phyloP scores from a whole-genome alignment of 371 early-diverging fungal species.

The Mucor circinelloides region DNA sequence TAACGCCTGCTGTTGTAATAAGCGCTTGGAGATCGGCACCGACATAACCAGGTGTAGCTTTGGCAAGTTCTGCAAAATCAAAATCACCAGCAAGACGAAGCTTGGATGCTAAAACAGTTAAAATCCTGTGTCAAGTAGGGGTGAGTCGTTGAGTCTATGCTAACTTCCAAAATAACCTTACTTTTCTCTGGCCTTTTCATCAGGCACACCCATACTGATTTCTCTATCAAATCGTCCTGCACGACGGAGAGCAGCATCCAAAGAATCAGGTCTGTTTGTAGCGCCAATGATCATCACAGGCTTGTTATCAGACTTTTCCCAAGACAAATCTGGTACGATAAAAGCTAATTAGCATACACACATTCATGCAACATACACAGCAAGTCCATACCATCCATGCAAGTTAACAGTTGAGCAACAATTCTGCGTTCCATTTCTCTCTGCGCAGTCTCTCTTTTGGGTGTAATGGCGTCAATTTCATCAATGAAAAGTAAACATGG shows the following conservation, averaged over 20 bases:
- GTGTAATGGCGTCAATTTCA: conserved; percentile 99
- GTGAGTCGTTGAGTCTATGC: too few species aligned
- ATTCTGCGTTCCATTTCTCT: conserved; percentile 99
- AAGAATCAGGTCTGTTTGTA: conserved; percentile 97
- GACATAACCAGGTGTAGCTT: conserved; percentile 98
- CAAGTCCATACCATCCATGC: conserved; percentile 86
- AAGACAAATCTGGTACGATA: conserved; percentile 61
- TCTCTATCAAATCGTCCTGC: conserved; percentile 99
- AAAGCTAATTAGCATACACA: not conserved
- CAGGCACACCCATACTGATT: conserved; percentile 98
- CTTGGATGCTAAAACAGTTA: conserved; percentile 88
- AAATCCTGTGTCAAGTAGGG: conserved; percentile 64
- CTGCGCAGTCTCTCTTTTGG: conserved; percentile 98
- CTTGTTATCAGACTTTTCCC: conserved; percentile 85
- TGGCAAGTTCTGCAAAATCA: conserved; percentile 89
- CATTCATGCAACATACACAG: too few species aligned
- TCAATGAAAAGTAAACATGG: conserved; percentile 99
- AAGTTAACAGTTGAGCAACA: conserved; percentile 98
- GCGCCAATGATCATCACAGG: conserved; percentile 99
- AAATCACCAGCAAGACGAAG: conserved; percentile 87
- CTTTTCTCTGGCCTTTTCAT: conserved; percentile 91
- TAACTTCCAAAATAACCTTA: conserved; percentile 25
- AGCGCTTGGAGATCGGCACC: conserved; percentile 98
- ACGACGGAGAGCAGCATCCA: conserved; percentile 97
- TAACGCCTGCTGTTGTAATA: conserved; percentile 96